A percentile compares a stretch with the other conserved stretches of the same genome.
These are phyloP conservation scores for Aspergillus floridensis DNA, from an alignment of 2,329 filamentous ascomycete species.

Conservation along the genomic window DNA sequence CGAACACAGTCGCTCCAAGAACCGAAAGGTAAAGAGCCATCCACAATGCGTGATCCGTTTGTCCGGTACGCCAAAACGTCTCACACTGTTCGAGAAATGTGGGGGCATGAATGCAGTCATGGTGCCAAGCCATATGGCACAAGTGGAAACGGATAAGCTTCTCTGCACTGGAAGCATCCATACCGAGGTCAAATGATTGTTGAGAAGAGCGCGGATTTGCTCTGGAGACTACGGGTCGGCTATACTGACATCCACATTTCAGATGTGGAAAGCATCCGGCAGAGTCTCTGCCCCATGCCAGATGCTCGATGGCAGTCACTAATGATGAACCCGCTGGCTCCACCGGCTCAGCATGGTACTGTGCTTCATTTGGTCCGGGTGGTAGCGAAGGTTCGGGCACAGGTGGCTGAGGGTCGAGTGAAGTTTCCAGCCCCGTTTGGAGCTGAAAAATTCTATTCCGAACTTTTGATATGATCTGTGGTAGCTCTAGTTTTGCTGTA, in stretches of 20 bases:
- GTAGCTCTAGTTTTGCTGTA: not conserved
- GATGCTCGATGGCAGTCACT: slow-evolving; percentile 36
- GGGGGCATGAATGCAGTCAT: slow-evolving; percentile 24
- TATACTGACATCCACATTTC: slow-evolving; percentile 28
- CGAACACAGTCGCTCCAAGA: slow-evolving; percentile 24
- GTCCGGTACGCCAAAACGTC: slow-evolving; percentile 23
- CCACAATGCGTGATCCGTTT: slow-evolving; percentile 26
- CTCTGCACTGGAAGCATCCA: slow-evolving; percentile 17
- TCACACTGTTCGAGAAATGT: slow-evolving; percentile 28
- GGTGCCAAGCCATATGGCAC: slow-evolving; percentile 24
- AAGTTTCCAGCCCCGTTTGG: slow-evolving; percentile 17
- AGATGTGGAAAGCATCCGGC: slow-evolving; percentile 36
- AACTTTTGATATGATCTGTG: slow-evolving; percentile 7
- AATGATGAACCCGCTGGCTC: slow-evolving; percentile 24
- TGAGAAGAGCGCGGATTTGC: not conserved
- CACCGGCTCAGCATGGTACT: slow-evolving; percentile 13
- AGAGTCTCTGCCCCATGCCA: slow-evolving; percentile 40
- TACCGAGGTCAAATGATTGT: slow-evolving; percentile 13
- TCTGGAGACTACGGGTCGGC: slow-evolving; percentile 16
- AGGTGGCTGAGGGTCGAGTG: not conserved
- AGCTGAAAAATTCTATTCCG: slow-evolving; percentile 22
- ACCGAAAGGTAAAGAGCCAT: slow-evolving; percentile 25
- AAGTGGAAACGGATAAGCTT: slow-evolving; percentile 26
- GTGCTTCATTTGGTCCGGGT: slow-evolving; percentile 1
- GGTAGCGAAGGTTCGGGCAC: not conserved